Evolutionary conservation across 2,329 filamentous ascomycete species (phyloP), one percentile per base, ranked within the genome.

Genomic region (Fusarium phyllophilum): DNA sequence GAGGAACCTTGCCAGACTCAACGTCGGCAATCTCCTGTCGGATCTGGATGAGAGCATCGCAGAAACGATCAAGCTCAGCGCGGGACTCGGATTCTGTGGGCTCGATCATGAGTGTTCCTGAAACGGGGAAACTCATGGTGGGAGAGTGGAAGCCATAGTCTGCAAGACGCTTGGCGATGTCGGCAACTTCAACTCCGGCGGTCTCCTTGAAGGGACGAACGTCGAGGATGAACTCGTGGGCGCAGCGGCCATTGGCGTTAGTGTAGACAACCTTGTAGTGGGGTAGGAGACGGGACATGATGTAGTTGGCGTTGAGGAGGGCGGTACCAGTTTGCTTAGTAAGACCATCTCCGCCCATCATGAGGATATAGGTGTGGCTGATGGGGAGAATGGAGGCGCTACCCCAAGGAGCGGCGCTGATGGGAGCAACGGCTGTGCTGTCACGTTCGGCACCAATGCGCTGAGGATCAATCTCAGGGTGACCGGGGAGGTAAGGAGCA

Each of bases 141-240:
- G 96, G 96, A 3, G 95, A 94, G 83, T 98, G 96, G 89, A 98
- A 98, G 44, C 96, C 96, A 81, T 97, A 98, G 81, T 98, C 96
- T 82, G 97, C 95, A 34, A 98, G 89, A 72, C 96, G 93, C 88
- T 98, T 98, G 79, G 96, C 95, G 74, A 98, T 93, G 79, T 98
- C 96, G 78, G 97, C 97, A 36, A 93, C 96, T 84, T 98, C 95
- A 77, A 98, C 86, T 24, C 94, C 94, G 8, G 93, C 90, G 2
- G 91, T 90, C 61, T 96, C 92, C 82, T 94, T 94, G 87, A 98
- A 97, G 33, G 90, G 89, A 41, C 96, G 93, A 8, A 92, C 89
- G 77, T 98, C 96, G 26, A 98, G 90, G 82, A 98, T 98, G 84
- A 98, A 98, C 84, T 98, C 96, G 86, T 98, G 96, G 1, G 96